Evolutionary conservation across 345 rosid species (phyloP).

Genomic region (Euphorbia peplus): DNA sequence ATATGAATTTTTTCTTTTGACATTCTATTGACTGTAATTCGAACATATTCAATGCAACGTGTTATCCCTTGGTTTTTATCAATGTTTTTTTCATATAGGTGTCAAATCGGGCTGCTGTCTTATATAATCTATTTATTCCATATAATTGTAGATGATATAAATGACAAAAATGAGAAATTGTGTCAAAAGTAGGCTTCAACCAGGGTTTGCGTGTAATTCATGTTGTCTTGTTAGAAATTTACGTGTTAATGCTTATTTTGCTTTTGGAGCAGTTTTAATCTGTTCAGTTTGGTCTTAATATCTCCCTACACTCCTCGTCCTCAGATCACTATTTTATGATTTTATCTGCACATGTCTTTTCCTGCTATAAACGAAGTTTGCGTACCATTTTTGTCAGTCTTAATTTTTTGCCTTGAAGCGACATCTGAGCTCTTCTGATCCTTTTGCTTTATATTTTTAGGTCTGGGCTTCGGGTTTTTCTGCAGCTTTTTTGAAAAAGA

Average conservation of each 20-base stretch:
- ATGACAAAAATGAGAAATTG: no score
- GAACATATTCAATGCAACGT: not conserved
- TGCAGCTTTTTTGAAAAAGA: slow-evolving; percentile 90
- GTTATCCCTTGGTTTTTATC: not conserved
- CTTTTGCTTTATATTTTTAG: slow-evolving; percentile 39
- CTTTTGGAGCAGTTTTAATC: not conserved
- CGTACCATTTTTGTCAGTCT: not conserved
- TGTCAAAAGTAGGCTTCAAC: no score
- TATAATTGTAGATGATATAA: no score
- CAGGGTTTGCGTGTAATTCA: no score
- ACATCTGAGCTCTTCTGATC: not conserved
- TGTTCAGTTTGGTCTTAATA: not conserved
- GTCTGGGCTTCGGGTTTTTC: slow-evolving; percentile 99
- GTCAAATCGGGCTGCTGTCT: no score
- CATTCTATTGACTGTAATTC: not conserved
- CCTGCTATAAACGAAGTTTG: not conserved
- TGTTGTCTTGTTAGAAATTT: no score
- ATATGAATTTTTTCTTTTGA: not conserved
- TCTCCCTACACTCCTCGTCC: no score
- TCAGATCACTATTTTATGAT: not conserved
- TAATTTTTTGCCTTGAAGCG: not conserved
- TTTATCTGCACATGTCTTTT: not conserved
- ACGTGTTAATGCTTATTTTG: no score
- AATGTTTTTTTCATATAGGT: not conserved
- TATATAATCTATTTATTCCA: no score